These are phyloP conservation scores for Forsythia viridissima DNA, from an alignment of 257 asterid genomes.

Conservation along the genomic window DNA sequence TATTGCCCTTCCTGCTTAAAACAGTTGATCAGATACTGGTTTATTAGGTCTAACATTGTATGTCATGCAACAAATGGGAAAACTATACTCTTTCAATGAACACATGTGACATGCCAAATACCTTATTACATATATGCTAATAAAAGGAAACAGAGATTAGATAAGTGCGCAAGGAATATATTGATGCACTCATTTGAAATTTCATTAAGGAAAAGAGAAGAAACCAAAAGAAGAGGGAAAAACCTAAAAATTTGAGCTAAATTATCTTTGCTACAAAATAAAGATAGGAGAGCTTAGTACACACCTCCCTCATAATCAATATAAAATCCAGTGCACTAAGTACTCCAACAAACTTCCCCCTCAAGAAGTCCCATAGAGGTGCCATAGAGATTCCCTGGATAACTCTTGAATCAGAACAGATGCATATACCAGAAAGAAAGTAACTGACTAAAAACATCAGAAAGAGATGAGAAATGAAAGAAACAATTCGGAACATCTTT, in stretches of 20 bases:
- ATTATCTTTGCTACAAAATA: slow-evolving; percentile 5
- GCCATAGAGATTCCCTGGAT: slow-evolving; percentile 84
- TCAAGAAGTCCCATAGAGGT: slow-evolving; percentile 82
- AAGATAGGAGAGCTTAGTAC: slow-evolving; percentile 5
- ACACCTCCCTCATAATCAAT: slow-evolving; percentile 90
- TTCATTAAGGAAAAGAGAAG: background rate
- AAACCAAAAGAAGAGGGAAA: background rate
- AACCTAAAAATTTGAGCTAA: background rate
- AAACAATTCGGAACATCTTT: background rate
- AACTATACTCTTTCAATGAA: background rate
- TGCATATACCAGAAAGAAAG: slow-evolving; percentile 6
- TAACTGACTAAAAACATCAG: slow-evolving; percentile 13
- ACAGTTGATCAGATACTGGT: background rate
- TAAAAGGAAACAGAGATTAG: slow-evolving; percentile 4
- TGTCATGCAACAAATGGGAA: background rate
- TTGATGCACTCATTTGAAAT: background rate
- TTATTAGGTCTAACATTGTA: background rate
- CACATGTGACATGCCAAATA: background rate
- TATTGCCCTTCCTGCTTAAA: background rate
- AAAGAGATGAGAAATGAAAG: slow-evolving; percentile 1
- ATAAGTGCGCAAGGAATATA: background rate
- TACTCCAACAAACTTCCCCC: slow-evolving; percentile 80
- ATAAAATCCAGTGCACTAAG: slow-evolving; percentile 89
- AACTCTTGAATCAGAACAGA: slow-evolving; percentile 24
- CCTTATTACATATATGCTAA: background rate